Conservation (phyloP, 2,329 filamentous ascomycete species). For the Talaromyces sp. region DNA sequence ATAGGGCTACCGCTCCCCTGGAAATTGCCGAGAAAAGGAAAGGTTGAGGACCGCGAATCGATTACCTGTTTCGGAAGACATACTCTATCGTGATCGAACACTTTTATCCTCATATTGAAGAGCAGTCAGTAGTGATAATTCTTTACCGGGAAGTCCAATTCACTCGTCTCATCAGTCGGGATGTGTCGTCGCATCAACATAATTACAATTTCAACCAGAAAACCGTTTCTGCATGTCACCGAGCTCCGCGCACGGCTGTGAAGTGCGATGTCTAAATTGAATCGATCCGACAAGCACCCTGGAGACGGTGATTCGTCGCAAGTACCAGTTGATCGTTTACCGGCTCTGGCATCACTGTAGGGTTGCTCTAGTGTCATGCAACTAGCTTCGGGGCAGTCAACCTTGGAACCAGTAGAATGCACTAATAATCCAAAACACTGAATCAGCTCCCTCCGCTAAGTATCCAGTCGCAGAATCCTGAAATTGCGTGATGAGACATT, state of each 20-base stretch:
- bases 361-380: background rate
- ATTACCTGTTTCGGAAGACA: background rate
- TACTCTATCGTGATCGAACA: background rate
- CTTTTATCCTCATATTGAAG: too few species aligned
- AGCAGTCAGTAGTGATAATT: too few species aligned
- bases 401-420: background rate
- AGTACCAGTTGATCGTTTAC: background rate
- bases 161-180: background rate
- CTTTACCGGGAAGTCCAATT: too few species aligned
- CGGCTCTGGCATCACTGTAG: slow-evolving; percentile 1
- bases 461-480: background rate
- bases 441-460: background rate
- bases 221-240: background rate
- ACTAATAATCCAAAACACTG: background rate
- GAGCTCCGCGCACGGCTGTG: slow-evolving; percentile 1
- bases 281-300: background rate
- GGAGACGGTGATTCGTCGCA: background rate
- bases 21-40: background rate
- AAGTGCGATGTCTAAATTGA: background rate
- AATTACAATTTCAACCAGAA: background rate
- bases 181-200: background rate
- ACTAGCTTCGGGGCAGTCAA: background rate
- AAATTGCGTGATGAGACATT: background rate
- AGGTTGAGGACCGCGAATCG: background rate
- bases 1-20: background rate